phyloP scores from a whole-genome alignment of 2,329 filamentous ascomycete genomes.

The Cladosporium sphaerospermum region DNA sequence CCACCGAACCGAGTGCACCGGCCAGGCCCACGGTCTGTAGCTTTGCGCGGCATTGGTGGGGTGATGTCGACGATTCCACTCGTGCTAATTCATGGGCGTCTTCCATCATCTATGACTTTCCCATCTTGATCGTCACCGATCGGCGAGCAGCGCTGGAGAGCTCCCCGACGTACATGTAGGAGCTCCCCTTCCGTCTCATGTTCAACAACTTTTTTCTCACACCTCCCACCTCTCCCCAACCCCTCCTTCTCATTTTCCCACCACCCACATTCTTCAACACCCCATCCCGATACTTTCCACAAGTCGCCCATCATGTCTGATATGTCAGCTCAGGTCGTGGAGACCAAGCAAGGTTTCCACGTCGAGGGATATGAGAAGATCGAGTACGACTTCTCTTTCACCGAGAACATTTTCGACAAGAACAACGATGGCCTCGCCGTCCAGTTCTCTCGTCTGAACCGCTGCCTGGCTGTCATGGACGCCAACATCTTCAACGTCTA shows the following conservation, averaged over 20 bases:
- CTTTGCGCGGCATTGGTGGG: slow-evolving; percentile 11
- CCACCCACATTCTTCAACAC: slow-evolving; percentile 10
- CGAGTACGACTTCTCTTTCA: slow-evolving; percentile 67
- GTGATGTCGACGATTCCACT: slow-evolving; percentile 5
- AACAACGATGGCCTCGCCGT: slow-evolving; percentile 56
- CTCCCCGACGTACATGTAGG: slow-evolving; percentile 6
- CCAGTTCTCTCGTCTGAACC: slow-evolving; percentile 59
- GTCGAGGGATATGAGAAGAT: slow-evolving; percentile 71
- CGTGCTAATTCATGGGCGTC: neutral
- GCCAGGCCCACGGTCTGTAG: neutral
- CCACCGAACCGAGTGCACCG: slow-evolving; percentile 4
- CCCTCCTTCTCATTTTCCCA: slow-evolving; percentile 10
- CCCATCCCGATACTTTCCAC: slow-evolving; percentile 11
- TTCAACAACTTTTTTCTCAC: slow-evolving; percentile 8
- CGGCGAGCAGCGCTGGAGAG: neutral
- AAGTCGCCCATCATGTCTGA: slow-evolving; percentile 53
- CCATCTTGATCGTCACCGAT: slow-evolving; percentile 8
- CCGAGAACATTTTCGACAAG: slow-evolving; percentile 61
- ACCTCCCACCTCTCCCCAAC: slow-evolving; percentile 8
- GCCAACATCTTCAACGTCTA: slow-evolving; percentile 65
- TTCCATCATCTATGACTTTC: slow-evolving; percentile 10
- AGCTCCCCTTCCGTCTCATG: neutral
- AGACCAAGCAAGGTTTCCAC: slow-evolving; percentile 61
- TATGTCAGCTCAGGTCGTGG: slow-evolving; percentile 58
- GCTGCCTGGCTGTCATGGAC: slow-evolving; percentile 64